Evolutionary conservation across 768 basidiomycete species (phyloP).

Genomic region (Hericium alpestre): DNA sequence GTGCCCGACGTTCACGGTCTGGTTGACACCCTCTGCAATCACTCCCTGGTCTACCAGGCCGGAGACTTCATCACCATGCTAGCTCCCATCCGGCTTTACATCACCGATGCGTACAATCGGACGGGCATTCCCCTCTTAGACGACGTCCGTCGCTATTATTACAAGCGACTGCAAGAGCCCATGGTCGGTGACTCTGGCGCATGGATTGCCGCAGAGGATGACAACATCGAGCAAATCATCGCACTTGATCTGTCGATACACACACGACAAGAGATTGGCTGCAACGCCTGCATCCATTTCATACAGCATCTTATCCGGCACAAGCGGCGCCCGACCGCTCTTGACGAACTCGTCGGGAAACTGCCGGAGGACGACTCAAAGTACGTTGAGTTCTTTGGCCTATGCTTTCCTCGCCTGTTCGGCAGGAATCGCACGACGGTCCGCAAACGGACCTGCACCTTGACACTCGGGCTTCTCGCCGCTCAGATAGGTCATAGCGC

Average conservation of each 20-base stretch:
- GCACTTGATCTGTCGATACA: not conserved
- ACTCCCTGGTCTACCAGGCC: not conserved
- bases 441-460: not conserved
- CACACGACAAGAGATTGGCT: not conserved
- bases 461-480: not conserved
- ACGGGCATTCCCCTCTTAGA: not conserved
- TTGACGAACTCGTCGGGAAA: not conserved
- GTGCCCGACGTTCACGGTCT: not conserved
- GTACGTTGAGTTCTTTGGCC: not conserved
- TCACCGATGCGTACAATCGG: not conserved
- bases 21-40: not conserved
- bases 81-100: not conserved
- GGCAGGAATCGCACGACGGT: not conserved
- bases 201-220: not conserved
- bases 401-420: not conserved
- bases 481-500: not conserved
- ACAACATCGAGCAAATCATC: not conserved
- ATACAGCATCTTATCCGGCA: not conserved
- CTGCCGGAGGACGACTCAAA: not conserved
- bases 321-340: not conserved
- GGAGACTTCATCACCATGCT: not conserved
- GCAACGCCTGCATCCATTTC: not conserved
- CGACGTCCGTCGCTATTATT: not conserved
- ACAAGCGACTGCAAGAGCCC: not conserved
- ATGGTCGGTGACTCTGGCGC: not conserved